These are phyloP conservation scores for Blastobotrys chiropterorum DNA, from an alignment of 805 yeast species.

Conservation along the genomic window DNA sequence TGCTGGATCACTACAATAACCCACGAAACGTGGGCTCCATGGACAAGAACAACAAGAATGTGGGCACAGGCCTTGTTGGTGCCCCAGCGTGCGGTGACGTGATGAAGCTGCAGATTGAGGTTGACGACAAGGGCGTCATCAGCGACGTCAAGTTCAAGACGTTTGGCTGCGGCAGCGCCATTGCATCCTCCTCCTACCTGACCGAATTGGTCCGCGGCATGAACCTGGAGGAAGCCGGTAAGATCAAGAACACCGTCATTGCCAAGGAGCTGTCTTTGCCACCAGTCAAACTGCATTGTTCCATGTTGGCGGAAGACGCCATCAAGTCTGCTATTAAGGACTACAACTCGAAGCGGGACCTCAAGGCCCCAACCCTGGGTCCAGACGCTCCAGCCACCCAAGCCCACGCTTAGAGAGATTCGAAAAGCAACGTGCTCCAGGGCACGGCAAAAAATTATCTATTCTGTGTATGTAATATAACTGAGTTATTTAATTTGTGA, in stretches of 20 bases:
- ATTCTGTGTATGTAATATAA: neutral
- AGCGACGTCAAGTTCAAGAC: conserved; percentile 96
- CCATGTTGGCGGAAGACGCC: conserved; percentile 98
- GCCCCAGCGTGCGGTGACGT: conserved; percentile 99
- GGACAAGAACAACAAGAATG: conserved; percentile 66
- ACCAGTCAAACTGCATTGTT: conserved; percentile 95
- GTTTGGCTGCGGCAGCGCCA: conserved; percentile 98
- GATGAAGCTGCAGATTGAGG: conserved; percentile 94
- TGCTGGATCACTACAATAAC: conserved; percentile 91
- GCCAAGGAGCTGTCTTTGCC: conserved; percentile 94
- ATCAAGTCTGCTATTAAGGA: conserved; percentile 96
- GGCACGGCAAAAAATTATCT: too few relatives aligned
- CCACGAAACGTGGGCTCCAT: conserved; percentile 96
- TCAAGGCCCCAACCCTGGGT: conserved; percentile 49
- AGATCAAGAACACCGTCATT: conserved; percentile 87
- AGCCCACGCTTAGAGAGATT: conserved; percentile 5
- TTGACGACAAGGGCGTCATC: conserved; percentile 84
- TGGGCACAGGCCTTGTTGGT: conserved; percentile 96
- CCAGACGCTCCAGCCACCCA: conserved; percentile 40
- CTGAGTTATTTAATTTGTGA: neutral
- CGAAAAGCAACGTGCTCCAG: too few relatives aligned
- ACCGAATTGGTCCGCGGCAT: conserved; percentile 95
- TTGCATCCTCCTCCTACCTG: conserved; percentile 91
- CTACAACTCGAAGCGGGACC: conserved; percentile 74
- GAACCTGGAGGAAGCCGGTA: conserved; percentile 87